phyloP scores from a whole-genome alignment of 441 rosid species.

The Erodium moschatum region DNA sequence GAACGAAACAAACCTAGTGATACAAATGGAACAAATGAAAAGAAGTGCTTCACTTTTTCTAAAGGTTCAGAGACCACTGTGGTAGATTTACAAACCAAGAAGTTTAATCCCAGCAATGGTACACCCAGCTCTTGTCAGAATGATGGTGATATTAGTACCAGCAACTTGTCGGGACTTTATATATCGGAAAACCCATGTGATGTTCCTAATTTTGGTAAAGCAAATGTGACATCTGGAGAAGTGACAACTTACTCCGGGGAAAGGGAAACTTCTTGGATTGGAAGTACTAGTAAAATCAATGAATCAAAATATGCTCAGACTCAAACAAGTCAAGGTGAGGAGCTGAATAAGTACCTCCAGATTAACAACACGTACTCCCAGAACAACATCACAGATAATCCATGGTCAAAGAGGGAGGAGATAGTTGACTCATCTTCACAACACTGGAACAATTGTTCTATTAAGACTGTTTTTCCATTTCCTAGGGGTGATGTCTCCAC shows the following conservation, averaged over 20 bases:
- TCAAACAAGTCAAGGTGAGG: constrained; percentile 36
- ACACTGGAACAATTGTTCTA: constrained; percentile 67
- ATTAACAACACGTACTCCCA: constrained; percentile 27
- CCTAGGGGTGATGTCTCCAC: constrained; percentile 41
- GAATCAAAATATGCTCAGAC: constrained; percentile 34
- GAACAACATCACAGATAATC: constrained; percentile 34
- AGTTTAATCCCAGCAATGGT: constrained; percentile 44
- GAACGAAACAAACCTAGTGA: constrained; percentile 42
- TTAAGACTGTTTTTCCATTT: constrained; percentile 62
- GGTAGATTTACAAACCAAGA: constrained; percentile 54
- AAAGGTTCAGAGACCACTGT: constrained; percentile 38
- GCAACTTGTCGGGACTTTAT: constrained; percentile 24
- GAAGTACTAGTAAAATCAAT: constrained; percentile 42
- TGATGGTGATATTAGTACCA: constrained; percentile 29
- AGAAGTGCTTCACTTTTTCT: constrained; percentile 30
- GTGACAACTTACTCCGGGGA: constrained; percentile 47
- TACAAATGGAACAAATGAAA: constrained; percentile 29
- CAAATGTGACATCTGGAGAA: constrained; percentile 44
- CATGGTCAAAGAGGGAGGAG: constrained; percentile 51
- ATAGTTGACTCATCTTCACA: constrained; percentile 38
- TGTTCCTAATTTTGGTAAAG: constrained; percentile 32
- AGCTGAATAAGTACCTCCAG: constrained; percentile 35
- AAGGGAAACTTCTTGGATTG: constrained; percentile 46
- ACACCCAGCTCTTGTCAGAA: constrained; percentile 32
- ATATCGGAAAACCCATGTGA: constrained; percentile 28